Conservation (phyloP, 2,329 filamentous ascomycete species). For the Clonostachys byssicola region DNA sequence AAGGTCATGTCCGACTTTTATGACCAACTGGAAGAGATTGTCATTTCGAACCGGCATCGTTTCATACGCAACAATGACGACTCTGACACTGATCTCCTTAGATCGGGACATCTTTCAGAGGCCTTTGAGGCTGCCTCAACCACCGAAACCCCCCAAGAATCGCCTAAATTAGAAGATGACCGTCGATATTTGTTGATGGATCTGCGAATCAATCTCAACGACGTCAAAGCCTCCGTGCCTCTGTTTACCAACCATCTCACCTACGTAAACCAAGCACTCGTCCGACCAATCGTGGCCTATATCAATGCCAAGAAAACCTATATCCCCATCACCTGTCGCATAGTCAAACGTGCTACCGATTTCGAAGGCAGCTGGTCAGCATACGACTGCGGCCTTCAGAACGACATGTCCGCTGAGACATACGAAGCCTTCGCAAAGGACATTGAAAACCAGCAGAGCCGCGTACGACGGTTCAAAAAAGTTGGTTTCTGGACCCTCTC, state of each 20-base stretch:
- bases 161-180: conserved; percentile 42
- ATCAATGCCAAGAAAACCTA: conserved; percentile 95
- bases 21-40: conserved; percentile 89
- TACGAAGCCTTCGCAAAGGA: conserved; percentile 93
- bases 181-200: conserved; percentile 89
- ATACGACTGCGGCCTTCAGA: conserved; percentile 90
- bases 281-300: conserved; percentile 94
- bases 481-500: conserved; percentile 96
- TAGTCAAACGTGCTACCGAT: conserved; percentile 83
- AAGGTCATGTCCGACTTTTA: conserved; percentile 98
- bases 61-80: conserved; percentile 47
- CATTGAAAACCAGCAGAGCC: conserved; percentile 83
- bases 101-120: conserved; percentile 25
- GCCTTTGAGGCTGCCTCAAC: conserved; percentile 10
- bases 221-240: conserved; percentile 88
- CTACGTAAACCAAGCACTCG: conserved; percentile 93
- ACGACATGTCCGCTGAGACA: conserved; percentile 87
- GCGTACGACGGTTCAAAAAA: conserved; percentile 85
- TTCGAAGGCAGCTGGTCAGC: conserved; percentile 96
- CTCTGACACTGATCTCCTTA: conserved; percentile 15
- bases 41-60: conserved; percentile 70
- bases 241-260: conserved; percentile 89
- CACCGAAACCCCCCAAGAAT: conserved; percentile 4
- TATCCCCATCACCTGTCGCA: conserved; percentile 90
- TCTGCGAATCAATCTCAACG: conserved; percentile 89